Percentiles rank a stretch among this genome's conserved stretches.
These are phyloP conservation scores for Penicillium aurantiogriseum DNA, from an alignment of 2,329 filamentous ascomycete genomes.

Conservation along the genomic window DNA sequence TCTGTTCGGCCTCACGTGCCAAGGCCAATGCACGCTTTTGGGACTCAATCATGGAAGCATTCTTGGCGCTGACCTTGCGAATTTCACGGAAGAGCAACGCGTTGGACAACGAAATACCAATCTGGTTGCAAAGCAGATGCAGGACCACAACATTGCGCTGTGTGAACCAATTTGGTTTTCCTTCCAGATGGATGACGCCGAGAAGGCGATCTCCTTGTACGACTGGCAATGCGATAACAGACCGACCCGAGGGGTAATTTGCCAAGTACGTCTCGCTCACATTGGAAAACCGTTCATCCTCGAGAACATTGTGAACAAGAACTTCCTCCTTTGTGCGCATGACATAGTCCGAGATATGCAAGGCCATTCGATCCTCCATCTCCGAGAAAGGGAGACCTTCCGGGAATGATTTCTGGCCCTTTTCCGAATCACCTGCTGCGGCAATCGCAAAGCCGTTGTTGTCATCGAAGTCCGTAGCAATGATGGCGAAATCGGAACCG, in stretches of 20 bases:
- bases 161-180: constrained; percentile 63
- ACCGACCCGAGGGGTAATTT: constrained; percentile 56
- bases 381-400: constrained; percentile 57
- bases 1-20: constrained; percentile 61
- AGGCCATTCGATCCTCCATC: constrained; percentile 58
- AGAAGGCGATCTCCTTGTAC: constrained; percentile 59
- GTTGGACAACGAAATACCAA: constrained; percentile 63
- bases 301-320: constrained; percentile 61
- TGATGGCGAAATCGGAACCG: constrained; percentile 58
- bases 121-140: constrained; percentile 62
- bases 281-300: constrained; percentile 65
- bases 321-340: constrained; percentile 63
- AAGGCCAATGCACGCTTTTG: constrained; percentile 63
- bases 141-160: constrained; percentile 55
- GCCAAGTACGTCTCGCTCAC: constrained; percentile 57
- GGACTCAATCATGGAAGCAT: constrained; percentile 64
- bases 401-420: constrained; percentile 53
- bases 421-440: constrained; percentile 59
- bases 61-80: constrained; percentile 61
- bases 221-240: constrained; percentile 63
- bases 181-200: constrained; percentile 62
- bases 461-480: constrained; percentile 60
- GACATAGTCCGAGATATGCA: constrained; percentile 62
- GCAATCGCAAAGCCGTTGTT: constrained; percentile 59
- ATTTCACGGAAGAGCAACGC: constrained; percentile 61